Conservation (phyloP, 495 filamentous ascomycete species). For the Talaromyces stipitatus region DNA sequence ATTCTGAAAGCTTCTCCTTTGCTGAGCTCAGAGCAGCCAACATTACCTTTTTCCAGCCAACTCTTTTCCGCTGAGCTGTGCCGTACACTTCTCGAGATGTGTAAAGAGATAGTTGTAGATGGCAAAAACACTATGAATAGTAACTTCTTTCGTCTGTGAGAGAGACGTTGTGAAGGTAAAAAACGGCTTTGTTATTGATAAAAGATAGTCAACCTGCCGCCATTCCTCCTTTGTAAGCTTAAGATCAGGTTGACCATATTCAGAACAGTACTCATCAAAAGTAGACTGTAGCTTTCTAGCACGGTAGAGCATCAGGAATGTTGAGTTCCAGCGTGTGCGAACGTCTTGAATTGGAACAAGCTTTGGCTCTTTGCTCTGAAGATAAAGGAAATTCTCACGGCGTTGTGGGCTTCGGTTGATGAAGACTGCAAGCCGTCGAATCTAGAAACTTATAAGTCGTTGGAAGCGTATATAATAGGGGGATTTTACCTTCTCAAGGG, state of each 20-base stretch:
- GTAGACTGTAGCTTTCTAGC: constrained; percentile 7
- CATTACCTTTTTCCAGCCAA: constrained; percentile 13
- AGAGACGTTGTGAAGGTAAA: constrained; percentile 9
- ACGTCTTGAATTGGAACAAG: constrained; percentile 20
- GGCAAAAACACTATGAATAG: constrained; percentile 7
- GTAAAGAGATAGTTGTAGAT: constrained; percentile 14
- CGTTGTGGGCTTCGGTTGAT: constrained; percentile 14
- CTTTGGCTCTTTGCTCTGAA: constrained; percentile 8
- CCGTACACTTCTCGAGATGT: constrained; percentile 5
- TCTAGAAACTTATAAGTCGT: constrained; percentile 6
- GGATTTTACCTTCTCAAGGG: no score
- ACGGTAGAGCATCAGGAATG: constrained; percentile 12
- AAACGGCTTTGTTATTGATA: constrained; percentile 11
- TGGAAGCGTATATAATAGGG: no score
- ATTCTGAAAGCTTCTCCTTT: constrained; percentile 10
- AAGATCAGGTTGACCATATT: constrained; percentile 7
- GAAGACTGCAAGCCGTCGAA: constrained; percentile 11
- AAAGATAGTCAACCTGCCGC: constrained; percentile 16
- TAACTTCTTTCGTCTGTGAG: constrained; percentile 12
- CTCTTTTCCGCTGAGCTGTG: constrained; percentile 9
- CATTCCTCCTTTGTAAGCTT: constrained; percentile 10
- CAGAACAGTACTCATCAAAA: constrained; percentile 9
- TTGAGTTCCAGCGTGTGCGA: constrained; percentile 7
- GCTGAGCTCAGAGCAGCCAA: constrained; percentile 2
- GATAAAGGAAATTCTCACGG: constrained; percentile 7